Evolutionary conservation across 441 rosid species (phyloP), one percentile per base, ranked within the genome.

Genomic region (Bruguiera hainesii): DNA sequence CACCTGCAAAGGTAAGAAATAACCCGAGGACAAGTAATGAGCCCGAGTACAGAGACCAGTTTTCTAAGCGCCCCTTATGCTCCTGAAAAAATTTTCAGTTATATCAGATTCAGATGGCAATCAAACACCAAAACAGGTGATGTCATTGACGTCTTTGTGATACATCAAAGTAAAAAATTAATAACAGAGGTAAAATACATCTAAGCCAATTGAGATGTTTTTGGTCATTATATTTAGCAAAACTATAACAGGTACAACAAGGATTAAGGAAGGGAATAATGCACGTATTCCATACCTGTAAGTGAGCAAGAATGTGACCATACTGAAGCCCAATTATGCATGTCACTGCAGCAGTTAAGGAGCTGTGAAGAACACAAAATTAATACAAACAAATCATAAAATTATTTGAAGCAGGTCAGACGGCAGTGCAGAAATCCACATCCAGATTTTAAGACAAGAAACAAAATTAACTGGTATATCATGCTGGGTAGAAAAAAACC

Each of bases 291-390:
- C 35, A 25, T 56, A 77, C 80, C 76, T 77, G 76, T 33, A 63
- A 7, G 39, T 62, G 77, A 62, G 72, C 74, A 66, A 77, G 74
- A 63, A 70, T 48, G 51, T 77, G 80, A 19, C 80, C 80, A 10
- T 56, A 77, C 28, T 77, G 80, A 66, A 77, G 80, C 42, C 80
- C 80, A 62, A 77, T 65, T 61, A 77, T 60, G 76, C 77, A 64
- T 10, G 80, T 63, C 9, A 73, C 68, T 73, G 76, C 74, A 50
- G 74, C 74, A 39, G 76, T 73, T 53, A 73, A 56, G 37, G 77
- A 77, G 62, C 80, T 77, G 74, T 23, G 30, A 18, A 39, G 6
- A 42, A 21, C 31, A 39, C 25, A 37, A 18, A 46, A 26, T 42
- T 13, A 13, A 28, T 26, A 6, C 20, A 1, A 52, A 28, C 21